Conservation (phyloP, 768 basidiomycete species). For the Pleurotus platypus region DNA sequence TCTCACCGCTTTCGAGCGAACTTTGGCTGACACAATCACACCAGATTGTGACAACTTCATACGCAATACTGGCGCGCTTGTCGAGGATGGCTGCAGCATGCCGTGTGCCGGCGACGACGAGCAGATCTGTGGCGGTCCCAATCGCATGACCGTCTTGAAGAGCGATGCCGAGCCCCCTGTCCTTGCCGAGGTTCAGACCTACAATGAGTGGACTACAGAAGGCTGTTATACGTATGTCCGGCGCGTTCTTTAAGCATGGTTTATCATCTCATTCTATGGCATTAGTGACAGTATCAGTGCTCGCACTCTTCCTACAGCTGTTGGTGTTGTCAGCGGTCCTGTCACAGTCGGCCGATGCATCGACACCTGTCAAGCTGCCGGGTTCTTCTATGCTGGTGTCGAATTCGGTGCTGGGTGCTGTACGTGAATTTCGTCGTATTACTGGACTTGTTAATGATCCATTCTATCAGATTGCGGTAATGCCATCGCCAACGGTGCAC, state of each 20-base stretch:
- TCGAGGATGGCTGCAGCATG: constrained; percentile 13
- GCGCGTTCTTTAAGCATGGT: background rate
- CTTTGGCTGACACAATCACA: background rate
- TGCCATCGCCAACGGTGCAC: constrained; percentile 4
- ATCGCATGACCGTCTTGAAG: constrained; percentile 5
- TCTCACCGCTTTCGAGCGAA: background rate
- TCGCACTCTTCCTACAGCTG: constrained; percentile 7
- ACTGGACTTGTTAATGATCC: background rate
- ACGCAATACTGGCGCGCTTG: background rate
- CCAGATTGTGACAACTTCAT: constrained; percentile 5
- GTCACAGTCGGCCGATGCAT: constrained; percentile 11
- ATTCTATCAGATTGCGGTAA: constrained; percentile 2
- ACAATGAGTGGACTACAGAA: constrained; percentile 3
- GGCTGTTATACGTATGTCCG: constrained; percentile 14
- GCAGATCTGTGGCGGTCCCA: constrained; percentile 13
- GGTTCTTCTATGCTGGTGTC: constrained; percentile 10
- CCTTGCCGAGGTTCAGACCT: background rate
- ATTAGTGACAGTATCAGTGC: constrained; percentile 10
- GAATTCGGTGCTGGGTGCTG: constrained; percentile 17
- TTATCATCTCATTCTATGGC: background rate
- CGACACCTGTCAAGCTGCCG: constrained; percentile 12
- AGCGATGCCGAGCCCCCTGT: constrained; percentile 1
- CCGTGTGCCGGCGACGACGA: constrained; percentile 13
- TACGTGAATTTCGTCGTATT: background rate
- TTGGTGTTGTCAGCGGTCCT: constrained; percentile 7